A percentile compares a stretch with the other conserved stretches of the same genome.
phyloP scores from a whole-genome alignment of 176 grass and related monocot genomes.

The Aegilops sharonensis region DNA sequence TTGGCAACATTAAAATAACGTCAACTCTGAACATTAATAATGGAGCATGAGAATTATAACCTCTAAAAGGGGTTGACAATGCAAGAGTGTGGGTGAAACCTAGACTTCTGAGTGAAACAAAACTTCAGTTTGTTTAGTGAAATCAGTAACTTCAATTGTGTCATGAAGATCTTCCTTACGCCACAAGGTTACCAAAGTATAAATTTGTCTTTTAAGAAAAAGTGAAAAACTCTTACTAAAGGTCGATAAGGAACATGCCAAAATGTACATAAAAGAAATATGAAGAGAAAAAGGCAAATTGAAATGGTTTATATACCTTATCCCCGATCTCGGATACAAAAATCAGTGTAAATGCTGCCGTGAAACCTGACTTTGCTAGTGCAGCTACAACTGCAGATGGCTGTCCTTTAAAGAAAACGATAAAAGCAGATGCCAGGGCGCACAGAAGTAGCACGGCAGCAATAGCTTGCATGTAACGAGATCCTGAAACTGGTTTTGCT shows the following conservation, averaged over 20 bases:
- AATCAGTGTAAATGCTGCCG: constrained; percentile 84
- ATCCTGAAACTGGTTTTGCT: constrained; percentile 47
- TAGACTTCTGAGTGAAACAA: background rate
- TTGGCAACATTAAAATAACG: background rate
- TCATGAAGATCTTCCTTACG: background rate
- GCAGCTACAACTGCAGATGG: constrained; percentile 56
- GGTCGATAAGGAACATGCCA: background rate
- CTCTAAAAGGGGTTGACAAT: background rate
- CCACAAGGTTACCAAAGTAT: background rate
- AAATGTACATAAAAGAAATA: background rate
- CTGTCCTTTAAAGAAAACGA: constrained; percentile 74
- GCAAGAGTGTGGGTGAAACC: background rate
- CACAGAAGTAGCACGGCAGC: constrained; percentile 59
- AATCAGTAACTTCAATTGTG: background rate
- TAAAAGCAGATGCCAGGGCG: constrained; percentile 48
- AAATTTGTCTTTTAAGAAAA: background rate
- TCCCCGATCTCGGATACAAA: constrained; percentile 98
- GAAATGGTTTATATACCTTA: constrained; percentile 57
- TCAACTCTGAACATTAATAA: background rate
- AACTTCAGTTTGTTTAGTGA: background rate
- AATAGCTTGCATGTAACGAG: constrained; percentile 51
- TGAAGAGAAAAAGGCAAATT: background rate
- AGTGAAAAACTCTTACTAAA: background rate
- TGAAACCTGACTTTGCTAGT: constrained; percentile 94
- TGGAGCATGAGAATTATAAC: background rate